A percentile compares a stretch with the other conserved stretches of the same genome.
phyloP scores from a whole-genome alignment of 306 rosid species.

The Boehmeria nivea region DNA sequence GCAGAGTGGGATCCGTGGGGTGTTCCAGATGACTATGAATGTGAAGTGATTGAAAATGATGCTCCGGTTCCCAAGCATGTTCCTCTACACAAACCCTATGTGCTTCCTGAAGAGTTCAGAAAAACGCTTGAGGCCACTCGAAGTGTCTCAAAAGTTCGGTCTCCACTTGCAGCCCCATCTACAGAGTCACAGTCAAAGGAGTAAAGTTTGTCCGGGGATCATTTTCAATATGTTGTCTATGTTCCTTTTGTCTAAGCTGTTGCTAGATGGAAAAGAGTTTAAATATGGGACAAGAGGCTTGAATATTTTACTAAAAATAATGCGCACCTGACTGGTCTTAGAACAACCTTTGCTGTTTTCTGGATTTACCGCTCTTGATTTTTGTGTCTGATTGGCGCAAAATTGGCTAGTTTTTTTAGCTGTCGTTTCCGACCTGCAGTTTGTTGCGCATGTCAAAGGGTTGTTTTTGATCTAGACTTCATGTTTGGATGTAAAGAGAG shows the following conservation, averaged over 20 bases:
- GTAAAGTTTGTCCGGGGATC: conserved; percentile 20
- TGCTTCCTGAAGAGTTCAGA: conserved; percentile 69
- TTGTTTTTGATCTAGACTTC: too few relatives aligned
- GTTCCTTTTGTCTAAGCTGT: conserved; percentile 20
- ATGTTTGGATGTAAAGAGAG: conserved; percentile 1
- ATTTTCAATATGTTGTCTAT: conserved; percentile 23
- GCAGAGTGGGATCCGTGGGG: conserved; percentile 98
- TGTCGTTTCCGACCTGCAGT: not conserved
- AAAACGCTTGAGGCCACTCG: conserved; percentile 43
- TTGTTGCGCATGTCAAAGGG: not conserved
- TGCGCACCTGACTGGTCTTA: conserved; percentile 14
- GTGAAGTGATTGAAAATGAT: conserved; percentile 79
- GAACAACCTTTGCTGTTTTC: not conserved
- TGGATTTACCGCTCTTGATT: too few relatives aligned
- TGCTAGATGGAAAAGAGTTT: conserved; percentile 25
- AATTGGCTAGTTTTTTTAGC: not conserved
- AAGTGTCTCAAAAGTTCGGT: conserved; percentile 27
- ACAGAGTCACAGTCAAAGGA: conserved; percentile 46
- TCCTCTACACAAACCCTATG: conserved; percentile 78
- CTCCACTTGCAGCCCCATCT: conserved; percentile 29
- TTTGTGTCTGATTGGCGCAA: too few relatives aligned
- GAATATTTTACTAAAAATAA: conserved; percentile 20
- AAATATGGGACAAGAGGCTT: conserved; percentile 9
- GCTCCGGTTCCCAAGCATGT: conserved; percentile 88
- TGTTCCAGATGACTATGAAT: conserved; percentile 70